Conservation (phyloP, 2,329 filamentous ascomycete genomes). For the Arthrobotrys sinensis region DNA sequence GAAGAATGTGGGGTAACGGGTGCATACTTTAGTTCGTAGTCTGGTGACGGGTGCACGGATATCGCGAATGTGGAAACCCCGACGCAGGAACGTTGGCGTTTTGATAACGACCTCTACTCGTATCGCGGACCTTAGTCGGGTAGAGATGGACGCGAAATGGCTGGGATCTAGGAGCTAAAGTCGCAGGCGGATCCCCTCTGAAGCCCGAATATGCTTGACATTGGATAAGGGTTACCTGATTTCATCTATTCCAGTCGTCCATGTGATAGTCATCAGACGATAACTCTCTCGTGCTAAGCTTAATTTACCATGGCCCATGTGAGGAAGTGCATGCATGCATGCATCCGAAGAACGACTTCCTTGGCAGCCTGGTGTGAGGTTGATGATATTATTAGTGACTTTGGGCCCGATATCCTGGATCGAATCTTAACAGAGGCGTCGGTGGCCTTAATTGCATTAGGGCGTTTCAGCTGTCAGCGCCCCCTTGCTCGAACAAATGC, state of each 20-base stretch:
- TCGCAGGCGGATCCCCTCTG: not conserved
- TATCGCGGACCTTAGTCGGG: too few relatives aligned
- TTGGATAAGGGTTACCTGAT: slow-evolving; percentile 24
- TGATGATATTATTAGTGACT: slow-evolving; percentile 23
- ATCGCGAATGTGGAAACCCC: not conserved
- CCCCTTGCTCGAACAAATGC: slow-evolving; percentile 15
- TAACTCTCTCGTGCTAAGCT: slow-evolving; percentile 12
- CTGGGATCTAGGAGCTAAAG: too few relatives aligned
- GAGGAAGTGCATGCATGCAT: slow-evolving; percentile 14
- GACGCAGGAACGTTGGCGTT: slow-evolving; percentile 7
- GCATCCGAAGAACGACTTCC: not conserved
- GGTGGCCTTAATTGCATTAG: slow-evolving; percentile 8
- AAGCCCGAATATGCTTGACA: not conserved
- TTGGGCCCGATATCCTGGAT: slow-evolving; percentile 25
- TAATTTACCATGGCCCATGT: slow-evolving; percentile 24
- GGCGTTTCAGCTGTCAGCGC: slow-evolving; percentile 51
- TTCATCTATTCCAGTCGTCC: not conserved
- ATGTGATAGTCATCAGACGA: slow-evolving; percentile 4
- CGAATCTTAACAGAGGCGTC: slow-evolving; percentile 30
- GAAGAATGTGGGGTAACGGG: slow-evolving; percentile 17
- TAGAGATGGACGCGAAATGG: too few relatives aligned
- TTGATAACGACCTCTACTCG: too few relatives aligned
- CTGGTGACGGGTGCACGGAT: slow-evolving; percentile 16
- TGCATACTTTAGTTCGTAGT: not conserved
- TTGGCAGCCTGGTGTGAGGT: not conserved